Conservation (phyloP, 1,284 basidiomycete species). For the Hypsizygus ulmarius region DNA sequence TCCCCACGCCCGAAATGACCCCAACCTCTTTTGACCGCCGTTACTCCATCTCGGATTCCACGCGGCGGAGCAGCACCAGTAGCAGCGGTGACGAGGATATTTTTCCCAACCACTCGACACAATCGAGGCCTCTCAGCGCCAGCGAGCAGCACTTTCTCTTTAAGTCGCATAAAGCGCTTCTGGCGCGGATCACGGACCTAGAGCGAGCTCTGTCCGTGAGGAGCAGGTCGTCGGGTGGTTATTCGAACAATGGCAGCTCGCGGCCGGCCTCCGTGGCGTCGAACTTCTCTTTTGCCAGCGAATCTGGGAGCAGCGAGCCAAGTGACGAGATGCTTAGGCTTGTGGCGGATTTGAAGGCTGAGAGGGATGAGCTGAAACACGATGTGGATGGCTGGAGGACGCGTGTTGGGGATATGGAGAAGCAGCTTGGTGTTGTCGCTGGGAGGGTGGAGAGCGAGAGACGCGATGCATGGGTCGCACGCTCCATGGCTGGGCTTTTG, state of each 20-base stretch:
- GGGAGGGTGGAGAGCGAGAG: constrained; percentile 69
- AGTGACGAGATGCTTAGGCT: constrained; percentile 73
- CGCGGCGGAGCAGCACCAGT: constrained; percentile 21
- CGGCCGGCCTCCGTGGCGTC: constrained; percentile 55
- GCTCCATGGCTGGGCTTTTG: constrained; percentile 58
- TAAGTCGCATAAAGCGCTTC: constrained; percentile 75
- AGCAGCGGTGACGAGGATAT: constrained; percentile 38
- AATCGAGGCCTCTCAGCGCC: constrained; percentile 51
- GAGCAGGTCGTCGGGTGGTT: constrained; percentile 34
- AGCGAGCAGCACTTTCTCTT: constrained; percentile 81
- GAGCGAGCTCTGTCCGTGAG: constrained; percentile 63
- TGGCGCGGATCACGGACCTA: constrained; percentile 75
- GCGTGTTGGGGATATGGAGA: constrained; percentile 66
- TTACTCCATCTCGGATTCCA: constrained; percentile 36
- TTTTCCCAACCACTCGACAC: constrained; percentile 33
- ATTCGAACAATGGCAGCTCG: constrained; percentile 36
- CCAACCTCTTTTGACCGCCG: constrained; percentile 52
- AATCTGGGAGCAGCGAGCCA: constrained; percentile 38
- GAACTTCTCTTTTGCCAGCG: constrained; percentile 40
- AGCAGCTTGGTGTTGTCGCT: constrained; percentile 53
- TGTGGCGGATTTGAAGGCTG: constrained; percentile 71
- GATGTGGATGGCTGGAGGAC: constrained; percentile 76
- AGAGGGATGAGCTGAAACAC: constrained; percentile 74
- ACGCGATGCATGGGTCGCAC: constrained; percentile 72
- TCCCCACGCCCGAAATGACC: constrained; percentile 73